Base-by-base conservation (phyloP, 768 basidiomycete genomes). In the Leccinum broughii region DNA sequence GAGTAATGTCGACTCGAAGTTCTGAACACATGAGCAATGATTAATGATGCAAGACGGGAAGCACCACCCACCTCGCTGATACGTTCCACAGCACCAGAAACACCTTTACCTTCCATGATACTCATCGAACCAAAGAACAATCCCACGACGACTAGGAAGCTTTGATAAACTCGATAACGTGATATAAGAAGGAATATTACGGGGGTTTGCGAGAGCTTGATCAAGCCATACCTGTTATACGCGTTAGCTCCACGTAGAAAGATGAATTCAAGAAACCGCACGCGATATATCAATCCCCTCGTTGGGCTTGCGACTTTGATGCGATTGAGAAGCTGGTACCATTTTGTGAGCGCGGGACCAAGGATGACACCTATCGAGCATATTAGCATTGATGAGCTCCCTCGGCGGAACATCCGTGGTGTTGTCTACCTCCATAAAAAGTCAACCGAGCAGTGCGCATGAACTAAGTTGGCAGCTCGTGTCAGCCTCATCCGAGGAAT, bases 291-390 rank as follows among this genome's bases (percentile, higher is more conserved):
- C 44, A 89, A 72, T 0, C 80, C 86, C 62, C 76, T 81, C 0
- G 79, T 83, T 1, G 86, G 86, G 58, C 75, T 83, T 2, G 83
- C 63, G 69, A 93, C 90, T 63, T 86, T 84, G 63, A 94, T 79
- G 7, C 86, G 75, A 66, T 90, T 86, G 57, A 95, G 80, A 60
- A 87, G 75, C 55, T 82, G 77, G 66, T 90, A 92, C 93, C 93
- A 95, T 61, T 85, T 88, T 2, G 92, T 91, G 70, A 95, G 79
- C 14, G 82, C 79, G 4, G 94, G 92, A 3, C 90, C 93, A 73
- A 95, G 93, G 56, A 95, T 73, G 6, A 76, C 82, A 39, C 89
- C 89, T 82, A 59, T 50, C 2, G 2, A 52, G 3, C 39, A 52
- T 51, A 22, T 58, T 46, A 55, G 46, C 17, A 34, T 57, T 55